phyloP scores from a whole-genome alignment of 2,329 filamentous ascomycete species.

The Monilinia vaccinii-corymbosi region DNA sequence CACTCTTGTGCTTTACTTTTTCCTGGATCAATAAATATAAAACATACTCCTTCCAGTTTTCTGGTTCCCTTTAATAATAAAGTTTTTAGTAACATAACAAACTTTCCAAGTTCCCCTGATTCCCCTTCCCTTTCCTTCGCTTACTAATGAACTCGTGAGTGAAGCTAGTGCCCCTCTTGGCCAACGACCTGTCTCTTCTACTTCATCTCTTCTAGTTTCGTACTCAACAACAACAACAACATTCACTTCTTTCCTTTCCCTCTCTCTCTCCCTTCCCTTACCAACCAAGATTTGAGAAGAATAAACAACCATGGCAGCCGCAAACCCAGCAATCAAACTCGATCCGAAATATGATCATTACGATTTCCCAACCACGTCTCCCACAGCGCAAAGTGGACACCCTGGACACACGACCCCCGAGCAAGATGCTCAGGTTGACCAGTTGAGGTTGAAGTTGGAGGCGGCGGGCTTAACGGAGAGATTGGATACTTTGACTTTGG shows the following conservation, averaged over 20 bases:
- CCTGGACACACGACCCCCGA: slow-evolving; percentile 77
- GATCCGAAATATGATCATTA: slow-evolving; percentile 95
- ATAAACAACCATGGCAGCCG: slow-evolving; percentile 21
- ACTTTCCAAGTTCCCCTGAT: too few relatives aligned
- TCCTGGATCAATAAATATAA: too few relatives aligned
- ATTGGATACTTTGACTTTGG: slow-evolving; percentile 86
- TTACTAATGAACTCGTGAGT: not conserved
- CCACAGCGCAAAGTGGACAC: slow-evolving; percentile 64
- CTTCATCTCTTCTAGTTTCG: too few relatives aligned
- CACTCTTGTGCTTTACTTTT: too few relatives aligned
- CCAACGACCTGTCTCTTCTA: too few relatives aligned
- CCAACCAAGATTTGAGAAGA: not conserved
- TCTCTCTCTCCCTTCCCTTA: too few relatives aligned
- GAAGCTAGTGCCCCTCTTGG: slow-evolving; percentile 2
- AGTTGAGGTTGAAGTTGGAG: slow-evolving; percentile 81
- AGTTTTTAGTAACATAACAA: too few relatives aligned
- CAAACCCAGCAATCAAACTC: slow-evolving; percentile 35
- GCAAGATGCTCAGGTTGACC: slow-evolving; percentile 82
- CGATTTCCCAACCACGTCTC: slow-evolving; percentile 76
- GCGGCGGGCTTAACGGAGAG: slow-evolving; percentile 70
- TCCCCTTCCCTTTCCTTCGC: too few relatives aligned
- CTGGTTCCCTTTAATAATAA: too few relatives aligned
- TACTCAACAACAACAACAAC: not conserved
- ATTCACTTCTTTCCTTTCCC: not conserved
- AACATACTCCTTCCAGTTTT: too few relatives aligned